Conservation (phyloP, 257 asterid genomes). For the Perilla frutescens region DNA sequence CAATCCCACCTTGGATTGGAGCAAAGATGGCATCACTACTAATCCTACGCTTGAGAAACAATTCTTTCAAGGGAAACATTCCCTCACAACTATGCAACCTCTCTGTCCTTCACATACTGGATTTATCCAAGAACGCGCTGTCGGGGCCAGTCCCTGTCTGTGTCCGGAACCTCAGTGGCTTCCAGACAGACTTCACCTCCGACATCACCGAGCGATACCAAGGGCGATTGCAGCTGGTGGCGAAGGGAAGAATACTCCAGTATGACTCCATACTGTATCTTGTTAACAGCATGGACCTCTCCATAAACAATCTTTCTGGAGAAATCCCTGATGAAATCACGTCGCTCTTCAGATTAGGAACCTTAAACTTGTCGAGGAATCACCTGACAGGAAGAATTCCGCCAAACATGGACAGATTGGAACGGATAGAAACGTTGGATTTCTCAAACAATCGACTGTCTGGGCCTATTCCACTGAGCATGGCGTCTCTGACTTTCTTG, state of each 20-base stretch:
- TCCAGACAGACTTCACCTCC: conserved; percentile 32
- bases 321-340: conserved; percentile 42
- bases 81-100: conserved; percentile 42
- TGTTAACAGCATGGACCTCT: conserved; percentile 47
- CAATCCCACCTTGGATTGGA: conserved; percentile 52
- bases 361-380: conserved; percentile 47
- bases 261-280: conserved; percentile 39
- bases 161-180: conserved; percentile 41
- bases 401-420: conserved; percentile 26
- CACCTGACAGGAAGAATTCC: conserved; percentile 44
- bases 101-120: conserved; percentile 42
- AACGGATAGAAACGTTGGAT: conserved; percentile 42
- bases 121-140: conserved; percentile 37
- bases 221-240: conserved; percentile 36
- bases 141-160: conserved; percentile 42
- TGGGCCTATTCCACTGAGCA: conserved; percentile 41
- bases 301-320: conserved; percentile 41
- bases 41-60: conserved; percentile 43
- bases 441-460: conserved; percentile 40
- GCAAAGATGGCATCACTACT: conserved; percentile 24
- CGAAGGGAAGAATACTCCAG: conserved; percentile 39
- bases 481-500: conserved; percentile 40
- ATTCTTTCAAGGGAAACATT: conserved; percentile 36
- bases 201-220: not conserved
- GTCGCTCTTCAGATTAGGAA: conserved; percentile 37